A percentile compares a stretch with the other conserved stretches of the same genome.
Conservation (phyloP, 2,329 filamentous ascomycete genomes). For the Capronia coronata region DNA sequence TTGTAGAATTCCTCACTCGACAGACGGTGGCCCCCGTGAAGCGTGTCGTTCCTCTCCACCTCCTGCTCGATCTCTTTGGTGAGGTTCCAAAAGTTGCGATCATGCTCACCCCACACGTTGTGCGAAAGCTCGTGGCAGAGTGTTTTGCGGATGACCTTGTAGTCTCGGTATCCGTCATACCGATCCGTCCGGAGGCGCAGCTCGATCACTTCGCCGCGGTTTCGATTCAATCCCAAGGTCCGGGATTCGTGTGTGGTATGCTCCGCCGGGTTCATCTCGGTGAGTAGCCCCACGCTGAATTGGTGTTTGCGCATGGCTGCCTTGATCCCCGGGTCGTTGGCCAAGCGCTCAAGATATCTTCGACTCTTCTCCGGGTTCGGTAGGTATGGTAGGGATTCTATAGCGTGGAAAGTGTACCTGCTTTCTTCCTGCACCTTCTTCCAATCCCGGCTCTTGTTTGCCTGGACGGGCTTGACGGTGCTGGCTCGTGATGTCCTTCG, state of each 20-base stretch:
- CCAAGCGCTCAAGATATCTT: slow-evolving; percentile 66
- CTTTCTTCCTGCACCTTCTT: slow-evolving; percentile 47
- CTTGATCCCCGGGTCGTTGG: slow-evolving; percentile 77
- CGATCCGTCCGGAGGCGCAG: slow-evolving; percentile 85
- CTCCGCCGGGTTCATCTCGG: slow-evolving; percentile 87
- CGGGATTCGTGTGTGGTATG: slow-evolving; percentile 78
- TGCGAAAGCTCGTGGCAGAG: slow-evolving; percentile 93
- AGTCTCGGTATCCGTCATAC: slow-evolving; percentile 89
- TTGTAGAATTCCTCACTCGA: slow-evolving; percentile 55
- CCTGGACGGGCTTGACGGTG: slow-evolving; percentile 22
- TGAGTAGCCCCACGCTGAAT: slow-evolving; percentile 78
- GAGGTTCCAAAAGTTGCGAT: slow-evolving; percentile 81
- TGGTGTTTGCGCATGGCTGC: slow-evolving; percentile 75
- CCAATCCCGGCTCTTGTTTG: slow-evolving; percentile 29
- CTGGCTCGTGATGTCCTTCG: slow-evolving; percentile 32
- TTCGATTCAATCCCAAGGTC: slow-evolving; percentile 80
- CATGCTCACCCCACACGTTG: slow-evolving; percentile 79
- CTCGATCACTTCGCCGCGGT: slow-evolving; percentile 84
- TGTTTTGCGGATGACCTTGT: slow-evolving; percentile 82
- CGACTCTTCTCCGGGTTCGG: slow-evolving; percentile 66
- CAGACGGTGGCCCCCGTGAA: slow-evolving; percentile 59
- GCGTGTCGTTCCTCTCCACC: slow-evolving; percentile 75
- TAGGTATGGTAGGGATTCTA: slow-evolving; percentile 70
- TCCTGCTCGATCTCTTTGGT: slow-evolving; percentile 78
- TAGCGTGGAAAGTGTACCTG: slow-evolving; percentile 71